phyloP scores from a whole-genome alignment of 345 rosid species.

The Arabidopsis arenosa region DNA sequence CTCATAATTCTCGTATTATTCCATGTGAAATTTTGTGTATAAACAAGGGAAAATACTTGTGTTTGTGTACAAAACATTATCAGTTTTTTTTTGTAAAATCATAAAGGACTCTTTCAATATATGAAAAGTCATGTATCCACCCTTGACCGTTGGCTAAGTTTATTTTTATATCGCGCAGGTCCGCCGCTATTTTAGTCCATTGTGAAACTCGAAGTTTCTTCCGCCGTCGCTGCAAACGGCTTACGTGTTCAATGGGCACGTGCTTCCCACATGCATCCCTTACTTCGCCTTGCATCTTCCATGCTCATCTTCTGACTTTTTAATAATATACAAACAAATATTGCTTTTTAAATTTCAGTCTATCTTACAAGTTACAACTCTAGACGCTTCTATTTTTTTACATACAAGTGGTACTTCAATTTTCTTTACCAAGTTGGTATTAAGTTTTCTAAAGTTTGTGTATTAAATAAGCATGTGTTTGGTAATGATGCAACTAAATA shows the following conservation, averaged over 20 bases:
- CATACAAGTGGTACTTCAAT: slow-evolving; percentile 13
- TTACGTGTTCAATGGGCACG: slow-evolving; percentile 25
- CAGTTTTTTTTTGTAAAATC: background rate
- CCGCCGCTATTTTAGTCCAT: slow-evolving; percentile 14
- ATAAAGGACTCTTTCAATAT: background rate
- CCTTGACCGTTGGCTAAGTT: background rate
- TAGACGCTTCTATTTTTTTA: slow-evolving; percentile 20
- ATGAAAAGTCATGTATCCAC: slow-evolving; percentile 12
- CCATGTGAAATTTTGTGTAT: background rate
- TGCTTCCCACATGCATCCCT: slow-evolving; percentile 37
- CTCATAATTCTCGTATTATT: background rate
- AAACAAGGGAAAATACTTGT: background rate
- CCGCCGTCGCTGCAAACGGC: slow-evolving; percentile 31
- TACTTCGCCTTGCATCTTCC: slow-evolving; percentile 25
- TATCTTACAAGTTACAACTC: background rate
- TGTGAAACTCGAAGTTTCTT: slow-evolving; percentile 31
- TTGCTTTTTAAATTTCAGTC: background rate
- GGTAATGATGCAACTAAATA: background rate
- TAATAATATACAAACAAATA: background rate
- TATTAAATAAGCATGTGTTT: slow-evolving; percentile 12
- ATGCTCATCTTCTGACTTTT: slow-evolving; percentile 22
- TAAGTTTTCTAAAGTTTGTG: background rate
- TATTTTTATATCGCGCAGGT: background rate
- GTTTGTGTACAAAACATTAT: background rate
- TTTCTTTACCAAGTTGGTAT: background rate